phyloP scores from a whole-genome alignment of 1,284 basidiomycete genomes.

The Golubevia pallescens region DNA sequence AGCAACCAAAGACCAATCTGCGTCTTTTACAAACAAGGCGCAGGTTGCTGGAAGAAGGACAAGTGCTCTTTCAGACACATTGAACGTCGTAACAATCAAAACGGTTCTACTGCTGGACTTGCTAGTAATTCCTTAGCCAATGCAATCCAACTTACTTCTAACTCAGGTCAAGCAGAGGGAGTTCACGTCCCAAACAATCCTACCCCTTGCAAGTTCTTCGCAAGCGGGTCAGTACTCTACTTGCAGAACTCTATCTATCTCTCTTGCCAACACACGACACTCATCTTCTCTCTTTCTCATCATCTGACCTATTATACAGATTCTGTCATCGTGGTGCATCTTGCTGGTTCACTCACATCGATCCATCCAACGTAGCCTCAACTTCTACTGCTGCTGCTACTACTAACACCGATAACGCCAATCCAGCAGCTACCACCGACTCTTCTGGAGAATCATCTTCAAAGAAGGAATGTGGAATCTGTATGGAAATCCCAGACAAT shows the following conservation, averaged over 20 bases:
- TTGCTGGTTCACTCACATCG: conserved; percentile 15
- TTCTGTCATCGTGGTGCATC: conserved; percentile 19
- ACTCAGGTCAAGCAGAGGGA: neutral
- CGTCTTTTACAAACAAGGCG: neutral
- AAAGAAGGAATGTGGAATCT: conserved; percentile 19
- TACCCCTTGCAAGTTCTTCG: conserved; percentile 7
- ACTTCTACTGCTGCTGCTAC: conserved; percentile 12
- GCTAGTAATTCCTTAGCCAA: too few species aligned
- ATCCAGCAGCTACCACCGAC: neutral
- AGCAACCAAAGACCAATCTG: neutral
- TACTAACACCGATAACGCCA: conserved; percentile 2
- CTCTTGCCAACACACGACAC: conserved; percentile 8
- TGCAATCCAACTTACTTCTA: neutral
- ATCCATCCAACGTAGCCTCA: neutral
- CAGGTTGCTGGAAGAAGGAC: neutral
- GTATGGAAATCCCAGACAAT: conserved; percentile 23
- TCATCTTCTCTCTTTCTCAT: neutral
- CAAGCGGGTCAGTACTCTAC: conserved; percentile 1
- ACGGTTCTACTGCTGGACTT: neutral
- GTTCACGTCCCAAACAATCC: conserved; percentile 5
- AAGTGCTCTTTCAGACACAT: neutral
- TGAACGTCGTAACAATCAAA: neutral
- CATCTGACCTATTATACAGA: conserved; percentile 3
- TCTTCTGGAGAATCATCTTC: neutral
- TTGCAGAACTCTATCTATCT: conserved; percentile 12